Evolutionary conservation across 495 filamentous ascomycete species (phyloP).

Genomic region (Penicillium bovifimosum): DNA sequence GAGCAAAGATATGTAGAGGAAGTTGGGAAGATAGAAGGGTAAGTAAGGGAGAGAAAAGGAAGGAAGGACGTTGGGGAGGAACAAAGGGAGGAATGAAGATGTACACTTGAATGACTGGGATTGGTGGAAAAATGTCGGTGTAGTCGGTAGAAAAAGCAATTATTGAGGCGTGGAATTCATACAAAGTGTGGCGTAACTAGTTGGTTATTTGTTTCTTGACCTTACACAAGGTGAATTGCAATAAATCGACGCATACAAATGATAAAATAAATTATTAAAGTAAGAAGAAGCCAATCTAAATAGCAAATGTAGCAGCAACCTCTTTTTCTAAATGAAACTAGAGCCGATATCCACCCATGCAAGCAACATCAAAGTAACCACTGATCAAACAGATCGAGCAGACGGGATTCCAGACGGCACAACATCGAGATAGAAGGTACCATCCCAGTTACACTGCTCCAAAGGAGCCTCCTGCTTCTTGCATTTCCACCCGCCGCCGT

Average conservation of each 20-base stretch:
- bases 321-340: too few relatives aligned
- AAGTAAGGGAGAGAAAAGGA: not conserved
- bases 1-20: not conserved
- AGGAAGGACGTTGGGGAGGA: not conserved
- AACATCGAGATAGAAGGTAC: conserved; percentile 9
- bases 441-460: conserved; percentile 11
- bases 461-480: conserved; percentile 3
- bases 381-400: not conserved
- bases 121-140: conserved; percentile 1
- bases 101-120: not conserved
- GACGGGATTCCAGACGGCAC: not conserved
- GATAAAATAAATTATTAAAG: too few relatives aligned
- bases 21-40: not conserved
- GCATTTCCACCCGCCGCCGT: conserved; percentile 9
- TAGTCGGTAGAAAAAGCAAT: not conserved
- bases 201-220: too few relatives aligned
- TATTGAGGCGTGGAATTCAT: too few relatives aligned
- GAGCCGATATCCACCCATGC: too few relatives aligned
- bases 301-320: too few relatives aligned
- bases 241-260: too few relatives aligned
- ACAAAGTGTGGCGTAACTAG: too few relatives aligned
- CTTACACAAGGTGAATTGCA: too few relatives aligned
- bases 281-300: too few relatives aligned
- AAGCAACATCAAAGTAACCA: too few relatives aligned
- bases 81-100: not conserved